Conservation (phyloP, 176 grass and related monocot species). For the Rhynchospora pubera region DNA sequence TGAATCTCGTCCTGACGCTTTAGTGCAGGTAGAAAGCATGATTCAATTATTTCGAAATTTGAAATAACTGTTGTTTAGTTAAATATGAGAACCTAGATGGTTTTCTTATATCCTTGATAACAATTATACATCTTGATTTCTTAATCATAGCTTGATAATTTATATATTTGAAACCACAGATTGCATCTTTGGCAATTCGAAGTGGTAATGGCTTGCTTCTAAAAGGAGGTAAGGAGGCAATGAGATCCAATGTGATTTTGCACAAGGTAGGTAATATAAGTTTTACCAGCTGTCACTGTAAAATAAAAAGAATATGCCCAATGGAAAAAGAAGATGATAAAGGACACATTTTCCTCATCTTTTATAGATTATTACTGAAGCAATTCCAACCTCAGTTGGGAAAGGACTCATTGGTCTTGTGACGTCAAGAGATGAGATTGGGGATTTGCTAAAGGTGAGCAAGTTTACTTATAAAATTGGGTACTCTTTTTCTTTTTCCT, state of each 20-base stretch:
- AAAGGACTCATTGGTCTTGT: conserved; percentile 86
- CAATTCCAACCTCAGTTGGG: conserved; percentile 67
- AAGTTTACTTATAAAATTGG: conserved; percentile 5
- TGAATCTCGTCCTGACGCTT: conserved; percentile 92
- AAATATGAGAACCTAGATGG: background rate
- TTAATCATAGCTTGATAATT: background rate
- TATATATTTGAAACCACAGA: conserved; percentile 39
- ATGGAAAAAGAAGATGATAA: background rate
- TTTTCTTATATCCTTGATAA: background rate
- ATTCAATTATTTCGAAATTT: background rate
- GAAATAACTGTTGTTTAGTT: background rate
- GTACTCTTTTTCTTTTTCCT: background rate
- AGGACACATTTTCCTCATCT: background rate
- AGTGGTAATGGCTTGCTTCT: conserved; percentile 96
- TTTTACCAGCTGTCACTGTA: background rate
- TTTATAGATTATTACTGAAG: conserved; percentile 69
- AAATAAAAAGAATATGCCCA: background rate
- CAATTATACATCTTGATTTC: background rate
- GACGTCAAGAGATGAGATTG: conserved; percentile 86
- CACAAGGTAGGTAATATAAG: conserved; percentile 66
- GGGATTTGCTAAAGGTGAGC: conserved; percentile 82
- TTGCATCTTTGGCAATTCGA: conserved; percentile 89
- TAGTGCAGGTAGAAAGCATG: conserved; percentile 64
- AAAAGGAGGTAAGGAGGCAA: conserved; percentile 98
- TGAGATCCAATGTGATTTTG: conserved; percentile 79